Conservation (phyloP, 164 flowering plant species). For the Aristolochia contorta region DNA sequence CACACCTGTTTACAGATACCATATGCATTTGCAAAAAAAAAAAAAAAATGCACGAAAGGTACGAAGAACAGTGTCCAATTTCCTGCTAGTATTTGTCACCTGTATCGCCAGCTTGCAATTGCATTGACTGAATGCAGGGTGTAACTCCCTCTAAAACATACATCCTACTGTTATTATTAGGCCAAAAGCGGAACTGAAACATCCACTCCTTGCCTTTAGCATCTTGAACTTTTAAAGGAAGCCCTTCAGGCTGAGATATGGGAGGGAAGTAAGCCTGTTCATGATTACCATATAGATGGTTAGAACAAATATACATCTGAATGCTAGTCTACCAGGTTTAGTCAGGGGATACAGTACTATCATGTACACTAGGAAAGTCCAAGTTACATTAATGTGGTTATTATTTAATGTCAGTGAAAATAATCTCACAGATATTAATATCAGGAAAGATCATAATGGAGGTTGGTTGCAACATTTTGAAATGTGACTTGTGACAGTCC, state of each 20-base stretch:
- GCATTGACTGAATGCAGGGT: conserved; percentile 90
- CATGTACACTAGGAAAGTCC: too few relatives aligned
- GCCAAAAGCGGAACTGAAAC: conserved; percentile 94
- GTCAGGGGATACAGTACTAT: too few relatives aligned
- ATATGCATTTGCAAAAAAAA: background rate
- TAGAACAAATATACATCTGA: too few relatives aligned
- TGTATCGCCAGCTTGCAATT: conserved; percentile 87
- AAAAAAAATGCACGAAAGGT: too few relatives aligned
- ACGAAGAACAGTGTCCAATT: too few relatives aligned
- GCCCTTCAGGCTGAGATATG: conserved; percentile 83
- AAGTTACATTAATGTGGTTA: too few relatives aligned
- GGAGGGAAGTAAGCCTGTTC: conserved; percentile 80
- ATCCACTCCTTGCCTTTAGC: conserved; percentile 80
- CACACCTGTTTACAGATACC: background rate
- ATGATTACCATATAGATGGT: conserved; percentile 1
- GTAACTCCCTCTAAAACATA: conserved; percentile 94
- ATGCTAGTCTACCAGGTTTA: background rate
- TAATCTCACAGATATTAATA: too few relatives aligned
- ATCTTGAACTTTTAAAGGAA: conserved; percentile 81
- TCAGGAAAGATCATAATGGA: too few relatives aligned
- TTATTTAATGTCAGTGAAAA: too few relatives aligned
- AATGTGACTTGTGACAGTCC: too few relatives aligned
- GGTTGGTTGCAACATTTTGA: too few relatives aligned
- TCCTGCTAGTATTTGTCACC: conserved; percentile 31
- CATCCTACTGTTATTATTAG: conserved; percentile 96